Evolutionary conservation across 352 stramenopile genomes (phyloP).

Genomic region (Peronospora destructor): DNA sequence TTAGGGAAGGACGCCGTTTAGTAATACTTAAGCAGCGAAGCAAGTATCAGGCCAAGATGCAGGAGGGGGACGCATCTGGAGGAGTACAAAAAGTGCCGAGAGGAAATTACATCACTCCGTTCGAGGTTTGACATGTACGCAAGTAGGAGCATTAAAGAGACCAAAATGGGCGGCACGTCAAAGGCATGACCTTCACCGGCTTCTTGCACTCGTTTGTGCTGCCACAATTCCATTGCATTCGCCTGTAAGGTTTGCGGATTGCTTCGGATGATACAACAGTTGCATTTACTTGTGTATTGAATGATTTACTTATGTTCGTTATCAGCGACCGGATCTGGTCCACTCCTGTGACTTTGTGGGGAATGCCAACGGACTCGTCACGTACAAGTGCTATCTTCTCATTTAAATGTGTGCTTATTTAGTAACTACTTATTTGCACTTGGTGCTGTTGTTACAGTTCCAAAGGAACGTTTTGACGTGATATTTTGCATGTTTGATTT

Average conservation of each 20-base stretch:
- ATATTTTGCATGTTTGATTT: slow-evolving; percentile 80
- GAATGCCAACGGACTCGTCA: slow-evolving; percentile 62
- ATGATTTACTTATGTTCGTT: not conserved
- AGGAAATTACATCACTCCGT: slow-evolving; percentile 35
- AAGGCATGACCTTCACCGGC: slow-evolving; percentile 75
- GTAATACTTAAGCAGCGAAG: slow-evolving; percentile 56
- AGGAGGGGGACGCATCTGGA: slow-evolving; percentile 58
- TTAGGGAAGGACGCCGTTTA: slow-evolving; percentile 25
- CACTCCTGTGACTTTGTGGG: slow-evolving; percentile 74
- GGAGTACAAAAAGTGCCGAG: slow-evolving; percentile 45
- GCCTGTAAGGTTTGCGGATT: slow-evolving; percentile 30
- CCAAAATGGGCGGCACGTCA: slow-evolving; percentile 19
- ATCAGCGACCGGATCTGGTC: slow-evolving; percentile 44
- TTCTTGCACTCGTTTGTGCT: slow-evolving; percentile 74
- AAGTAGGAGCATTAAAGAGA: slow-evolving; percentile 31
- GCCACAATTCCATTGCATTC: slow-evolving; percentile 55
- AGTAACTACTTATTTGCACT: not conserved
- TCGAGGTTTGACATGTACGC: slow-evolving; percentile 57
- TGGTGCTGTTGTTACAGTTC: slow-evolving; percentile 32
- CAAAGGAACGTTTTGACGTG: slow-evolving; percentile 68
- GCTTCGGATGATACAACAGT: not conserved
- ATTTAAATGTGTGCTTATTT: slow-evolving; percentile 22
- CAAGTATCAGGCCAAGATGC: slow-evolving; percentile 48
- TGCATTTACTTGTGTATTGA: not conserved
- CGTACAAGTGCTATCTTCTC: slow-evolving; percentile 74